Base-by-base conservation (phyloP, 192 early-diverging fungal species). In the Martensiomyces pterosporus region DNA sequence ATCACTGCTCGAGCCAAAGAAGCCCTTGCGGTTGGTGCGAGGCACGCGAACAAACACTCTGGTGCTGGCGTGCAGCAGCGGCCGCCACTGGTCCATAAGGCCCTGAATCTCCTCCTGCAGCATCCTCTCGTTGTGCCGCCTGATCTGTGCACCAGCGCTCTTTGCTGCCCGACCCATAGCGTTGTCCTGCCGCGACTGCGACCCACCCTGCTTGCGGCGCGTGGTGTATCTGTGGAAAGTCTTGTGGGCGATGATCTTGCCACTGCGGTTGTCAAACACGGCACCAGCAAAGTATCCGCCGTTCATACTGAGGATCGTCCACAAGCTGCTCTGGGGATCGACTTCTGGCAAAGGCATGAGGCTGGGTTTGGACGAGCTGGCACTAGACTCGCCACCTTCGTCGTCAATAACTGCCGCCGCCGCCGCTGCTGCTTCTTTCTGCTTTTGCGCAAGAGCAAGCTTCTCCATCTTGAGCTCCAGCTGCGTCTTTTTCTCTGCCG, bases 201-300 rank as follows among this genome's bases (percentile, higher is more conserved):
- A 79, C 0, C 94, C 94, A 55, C 96, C 96, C 63, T 99, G 96
- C 55, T 97, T 96, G 46, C 87, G 74, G 25, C 96, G 83, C 4
- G 92, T 94, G 4, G 96, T 99, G 68, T 99, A 99, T 27, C 96
- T 79, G 60, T 94, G 92, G 49, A 96, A 85, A 18, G 93, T 90
- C 68, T 97, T 99, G 75, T 97, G 92, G 0, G 73, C 82, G 3
- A 90, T 33, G 19, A 85, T 56, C 35, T 75, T 60, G 33, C 80
- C 80, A 15, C 69, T 72, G 23, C 61, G 61, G 49, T 84, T 76
- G 60, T 94, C 91, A 43, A 94, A 78, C 7, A 98, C 80, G 3
- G 85, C 80, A 12, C 85, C 96, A 6, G 91, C 91, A 78, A 99
- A 99, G 57, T 91, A 87, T 10, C 94, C 91, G 40, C 84, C 86